A percentile compares a stretch with the other conserved stretches of the same genome.
phyloP scores from a whole-genome alignment of 441 rosid species.

The Pelargonium fulgidum region DNA sequence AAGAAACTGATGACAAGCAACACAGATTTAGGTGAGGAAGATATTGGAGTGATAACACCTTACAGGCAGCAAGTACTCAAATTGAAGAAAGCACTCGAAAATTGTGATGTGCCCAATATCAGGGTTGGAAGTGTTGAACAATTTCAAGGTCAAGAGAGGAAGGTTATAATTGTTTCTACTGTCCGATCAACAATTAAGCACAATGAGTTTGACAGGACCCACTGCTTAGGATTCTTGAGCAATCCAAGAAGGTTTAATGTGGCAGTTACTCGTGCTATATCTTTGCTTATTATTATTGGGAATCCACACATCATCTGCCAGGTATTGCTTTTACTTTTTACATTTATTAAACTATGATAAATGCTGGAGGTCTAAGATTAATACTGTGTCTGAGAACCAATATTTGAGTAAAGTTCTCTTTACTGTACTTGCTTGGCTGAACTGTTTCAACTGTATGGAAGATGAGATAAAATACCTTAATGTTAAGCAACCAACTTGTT shows the following conservation, averaged over 20 bases:
- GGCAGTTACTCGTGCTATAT: conserved; percentile 74
- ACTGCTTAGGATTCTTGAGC: conserved; percentile 76
- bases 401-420: background rate
- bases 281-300: conserved; percentile 67
- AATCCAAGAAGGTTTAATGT: conserved; percentile 90
- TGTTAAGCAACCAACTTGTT: background rate
- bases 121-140: conserved; percentile 96
- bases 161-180: conserved; percentile 72
- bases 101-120: conserved; percentile 42
- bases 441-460: background rate
- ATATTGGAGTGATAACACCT: conserved; percentile 84
- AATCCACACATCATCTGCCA: conserved; percentile 78
- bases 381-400: background rate
- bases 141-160: conserved; percentile 89
- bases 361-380: no score
- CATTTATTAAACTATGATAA: no score
- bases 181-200: conserved; percentile 85
- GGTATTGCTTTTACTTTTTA: conserved; percentile 33
- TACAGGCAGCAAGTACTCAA: conserved; percentile 45
- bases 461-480: background rate
- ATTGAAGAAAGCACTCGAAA: conserved; percentile 34
- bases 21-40: conserved; percentile 36
- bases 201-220: conserved; percentile 57
- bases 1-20: conserved; percentile 5
- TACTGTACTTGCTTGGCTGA: background rate